phyloP scores from a whole-genome alignment of 108 stramenopile genomes.

The Cyclotella baltica region DNA sequence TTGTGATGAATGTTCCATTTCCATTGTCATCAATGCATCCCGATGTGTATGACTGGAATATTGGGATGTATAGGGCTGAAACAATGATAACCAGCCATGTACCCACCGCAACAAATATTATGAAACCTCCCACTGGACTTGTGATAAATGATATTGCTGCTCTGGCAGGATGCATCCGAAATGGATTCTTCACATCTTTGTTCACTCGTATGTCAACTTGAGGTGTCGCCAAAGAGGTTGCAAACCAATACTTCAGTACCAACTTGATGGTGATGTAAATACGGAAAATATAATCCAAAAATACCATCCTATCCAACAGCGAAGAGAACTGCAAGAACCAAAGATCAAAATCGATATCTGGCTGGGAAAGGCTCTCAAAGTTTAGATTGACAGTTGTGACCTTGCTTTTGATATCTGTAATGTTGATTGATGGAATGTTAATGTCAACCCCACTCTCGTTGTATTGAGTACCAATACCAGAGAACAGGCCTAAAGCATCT shows the following conservation, averaged over 20 bases:
- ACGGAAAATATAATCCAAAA: constrained; percentile 45
- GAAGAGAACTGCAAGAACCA: constrained; percentile 44
- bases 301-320: constrained; percentile 44
- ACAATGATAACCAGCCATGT: constrained; percentile 37
- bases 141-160: constrained; percentile 33
- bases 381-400: constrained; percentile 42
- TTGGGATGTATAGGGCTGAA: constrained; percentile 36
- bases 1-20: constrained; percentile 54
- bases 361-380: constrained; percentile 44
- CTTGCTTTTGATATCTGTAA: constrained; percentile 51
- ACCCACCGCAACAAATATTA: constrained; percentile 32
- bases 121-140: constrained; percentile 37
- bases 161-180: constrained; percentile 43
- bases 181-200: constrained; percentile 47
- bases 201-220: constrained; percentile 48
- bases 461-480: constrained; percentile 41
- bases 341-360: constrained; percentile 50
- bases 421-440: constrained; percentile 45
- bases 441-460: constrained; percentile 29
- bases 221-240: constrained; percentile 49
- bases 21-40: constrained; percentile 41
- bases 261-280: constrained; percentile 42
- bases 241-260: constrained; percentile 52
- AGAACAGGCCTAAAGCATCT: constrained; percentile 47
- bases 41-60: constrained; percentile 42